Evolutionary conservation across 1,139 yeast genomes (phyloP).

Genomic region (Trichomonascaceae sp.): DNA sequence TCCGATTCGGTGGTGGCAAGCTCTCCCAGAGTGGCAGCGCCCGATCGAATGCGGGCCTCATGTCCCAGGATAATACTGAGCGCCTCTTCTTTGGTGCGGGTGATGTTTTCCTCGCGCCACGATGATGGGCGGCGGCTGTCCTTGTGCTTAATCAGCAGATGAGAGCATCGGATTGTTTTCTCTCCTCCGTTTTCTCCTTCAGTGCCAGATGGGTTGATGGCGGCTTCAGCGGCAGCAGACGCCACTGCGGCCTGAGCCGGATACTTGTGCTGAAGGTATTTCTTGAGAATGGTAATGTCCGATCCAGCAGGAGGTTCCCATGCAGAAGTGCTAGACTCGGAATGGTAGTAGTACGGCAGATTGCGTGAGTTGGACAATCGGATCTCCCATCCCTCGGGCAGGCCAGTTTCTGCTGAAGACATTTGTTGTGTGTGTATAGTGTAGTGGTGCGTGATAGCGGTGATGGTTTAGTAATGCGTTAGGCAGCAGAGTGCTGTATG

Average conservation of each 20-base stretch:
- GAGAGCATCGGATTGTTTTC: conserved; percentile 54
- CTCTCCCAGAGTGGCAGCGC: conserved; percentile 56
- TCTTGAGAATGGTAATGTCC: conserved; percentile 44
- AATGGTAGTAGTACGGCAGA: conserved; percentile 70
- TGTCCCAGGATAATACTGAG: conserved; percentile 46
- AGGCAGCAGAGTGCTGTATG: too few relatives aligned
- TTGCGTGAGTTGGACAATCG: conserved; percentile 68
- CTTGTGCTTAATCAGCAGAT: conserved; percentile 67
- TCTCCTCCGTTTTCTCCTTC: conserved; percentile 5
- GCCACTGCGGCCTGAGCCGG: conserved; percentile 7
- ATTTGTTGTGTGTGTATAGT: too few relatives aligned
- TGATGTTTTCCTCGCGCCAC: conserved; percentile 71
- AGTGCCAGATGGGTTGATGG: conserved; percentile 7
- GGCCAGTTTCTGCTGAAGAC: conserved; percentile 38
- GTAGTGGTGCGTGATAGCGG: too few relatives aligned
- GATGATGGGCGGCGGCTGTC: conserved; percentile 84
- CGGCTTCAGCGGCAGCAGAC: conserved; percentile 10
- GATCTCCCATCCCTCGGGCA: conserved; percentile 79
- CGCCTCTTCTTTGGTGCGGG: conserved; percentile 76
- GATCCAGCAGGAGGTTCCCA: conserved; percentile 94
- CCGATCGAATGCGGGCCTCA: conserved; percentile 49
- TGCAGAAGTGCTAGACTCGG: conserved; percentile 55
- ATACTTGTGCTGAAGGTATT: conserved; percentile 35
- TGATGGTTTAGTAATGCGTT: too few relatives aligned
- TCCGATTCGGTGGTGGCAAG: conserved; percentile 79